A percentile compares a stretch with the other conserved stretches of the same genome.
Evolutionary conservation across 179 eudicot genomes (phyloP).

Genomic region (Carnegiea gigantea): DNA sequence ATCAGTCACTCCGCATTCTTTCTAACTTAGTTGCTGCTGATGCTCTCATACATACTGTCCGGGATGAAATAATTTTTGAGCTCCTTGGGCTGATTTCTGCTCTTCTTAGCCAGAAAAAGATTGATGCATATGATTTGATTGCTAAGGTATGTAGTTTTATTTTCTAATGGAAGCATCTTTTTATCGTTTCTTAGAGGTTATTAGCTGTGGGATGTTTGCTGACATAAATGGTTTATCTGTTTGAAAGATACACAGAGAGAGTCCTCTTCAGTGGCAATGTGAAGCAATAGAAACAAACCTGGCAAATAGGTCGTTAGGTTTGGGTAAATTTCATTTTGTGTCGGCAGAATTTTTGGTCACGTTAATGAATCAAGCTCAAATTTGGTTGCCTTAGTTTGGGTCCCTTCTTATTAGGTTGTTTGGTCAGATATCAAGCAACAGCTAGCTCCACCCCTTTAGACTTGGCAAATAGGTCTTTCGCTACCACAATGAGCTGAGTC

Average conservation of each 20-base stretch:
- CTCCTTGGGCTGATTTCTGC: conserved; percentile 69
- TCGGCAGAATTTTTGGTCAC: neutral
- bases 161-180: neutral
- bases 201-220: neutral
- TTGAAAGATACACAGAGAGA: neutral
- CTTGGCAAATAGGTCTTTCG: neutral
- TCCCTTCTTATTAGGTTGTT: neutral
- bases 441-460: neutral
- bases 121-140: conserved; percentile 57
- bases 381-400: neutral
- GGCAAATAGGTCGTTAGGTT: neutral
- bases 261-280: neutral
- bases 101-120: conserved; percentile 45
- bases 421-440: neutral
- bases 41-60: conserved; percentile 52
- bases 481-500: neutral
- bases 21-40: conserved; percentile 82
- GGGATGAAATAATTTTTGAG: conserved; percentile 70
- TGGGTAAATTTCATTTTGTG: neutral
- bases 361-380: neutral
- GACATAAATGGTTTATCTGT: neutral
- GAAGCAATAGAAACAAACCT: neutral
- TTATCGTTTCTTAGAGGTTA: neutral
- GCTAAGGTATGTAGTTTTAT: conserved; percentile 56
- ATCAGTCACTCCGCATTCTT: conserved; percentile 83